Evolutionary conservation across 345 rosid species (phyloP), one percentile per base, ranked within the genome.

Genomic region (Pugionium dolabratum): DNA sequence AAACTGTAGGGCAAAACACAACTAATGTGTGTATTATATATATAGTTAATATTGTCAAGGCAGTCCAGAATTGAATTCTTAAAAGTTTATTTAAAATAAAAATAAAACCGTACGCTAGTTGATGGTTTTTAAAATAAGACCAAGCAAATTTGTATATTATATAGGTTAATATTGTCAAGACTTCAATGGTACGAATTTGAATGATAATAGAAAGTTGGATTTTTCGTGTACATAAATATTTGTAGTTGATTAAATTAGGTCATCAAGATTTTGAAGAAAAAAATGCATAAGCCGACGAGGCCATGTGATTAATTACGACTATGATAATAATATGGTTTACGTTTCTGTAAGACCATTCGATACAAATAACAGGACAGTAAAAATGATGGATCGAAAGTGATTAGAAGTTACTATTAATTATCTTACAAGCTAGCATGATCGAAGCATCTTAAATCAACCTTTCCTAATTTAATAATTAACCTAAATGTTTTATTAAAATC

Each of bases 361-460:
- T 47, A 26, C n/a, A 29, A 40, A 41, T 63, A 31, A 31, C 1
- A 32, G 33, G 32, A 4, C 6, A 18, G 33, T 26, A 26, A 46
- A 11, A 10, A 6, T 36, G 54, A 37, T 50, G 35, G 33, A 50
- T 50, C 8, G 7, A 18, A 30, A 29, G 31, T 43, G 8, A 51
- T 29, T n/a, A 29, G 48, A 50, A 10, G 58, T 39, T 7, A 37
- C 30, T 37, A 63, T 40, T 7, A 18, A 18, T 18, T 0, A n/a
- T 49, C 46, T 63, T 37, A 36, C 11, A 49, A 49, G 67, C 10
- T 48, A 35, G 56, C 56, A 62, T 29, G 44, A 41, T 41, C 55
- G 36, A 50, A 30, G 7, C 35, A 50, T 29, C 54, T 37, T 7
- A 37, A 0, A 7, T 4, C 41, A 37, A 37, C 41, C 6, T 37